Base-by-base conservation (phyloP, 176 grass and related monocot genomes). In the Typha latifolia region DNA sequence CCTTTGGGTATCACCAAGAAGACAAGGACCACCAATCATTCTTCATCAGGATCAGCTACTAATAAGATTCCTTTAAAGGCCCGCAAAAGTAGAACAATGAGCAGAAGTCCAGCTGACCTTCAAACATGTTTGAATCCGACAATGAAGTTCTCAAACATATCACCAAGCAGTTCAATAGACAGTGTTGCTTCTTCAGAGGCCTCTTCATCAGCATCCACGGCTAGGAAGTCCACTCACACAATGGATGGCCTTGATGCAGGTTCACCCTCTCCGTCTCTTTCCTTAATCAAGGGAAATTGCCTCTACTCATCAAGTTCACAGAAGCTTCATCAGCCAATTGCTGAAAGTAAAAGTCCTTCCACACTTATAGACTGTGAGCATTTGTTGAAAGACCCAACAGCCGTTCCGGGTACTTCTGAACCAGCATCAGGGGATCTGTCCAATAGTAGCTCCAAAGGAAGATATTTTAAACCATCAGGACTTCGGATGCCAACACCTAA, bases 101-200 rank as follows among this genome's bases (percentile, higher is more conserved):
- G 16, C 48, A 77, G 62, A 64, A 51, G 32, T 32, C 43, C 32
- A 3, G 32, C 10, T 29, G 77, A 69, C 20, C 19, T 14, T 80
- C 14, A 51, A 61, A 55, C 77, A 43, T 43, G 0, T 64, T 18
- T 49, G 31, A 72, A 47, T 29, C 66, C 49, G 3, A 31, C 20
- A 37, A 66, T 51, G 64, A 72, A 47, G 14, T 47, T 32, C 9
- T 77, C 80, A 5, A 86, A 22, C 61, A 79, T 84, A 74, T 96
- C 92, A n/a, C 88, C 85, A 6, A 78, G 75, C 59, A 91, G 88
- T 65, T 96, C 93, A 16, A 62, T 91, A n/a, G 88, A 96, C 50
- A 96, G 93, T 68, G 69, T 84, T 71, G 72, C 78, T 61, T 89
- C 78, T 61, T 89, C 88, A 10, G 78, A 78, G 14, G 47, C 81